Base-by-base conservation (phyloP, 75 land plant genomes). In the Cunninghamia lanceolata region DNA sequence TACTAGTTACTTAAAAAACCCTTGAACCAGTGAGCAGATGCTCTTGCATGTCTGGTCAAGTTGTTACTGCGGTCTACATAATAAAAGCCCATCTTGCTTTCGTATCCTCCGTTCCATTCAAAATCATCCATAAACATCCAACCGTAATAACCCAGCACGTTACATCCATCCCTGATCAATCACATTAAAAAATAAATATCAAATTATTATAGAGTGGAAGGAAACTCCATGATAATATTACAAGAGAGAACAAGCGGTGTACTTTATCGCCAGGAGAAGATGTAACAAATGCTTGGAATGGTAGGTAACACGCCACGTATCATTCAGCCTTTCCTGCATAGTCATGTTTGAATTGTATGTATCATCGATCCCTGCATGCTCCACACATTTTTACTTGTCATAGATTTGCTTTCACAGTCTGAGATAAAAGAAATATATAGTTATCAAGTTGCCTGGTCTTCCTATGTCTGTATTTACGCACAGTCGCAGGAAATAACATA, bases 91-190 rank as follows among this genome's bases (percentile, higher is more conserved):
- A 86, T 85, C 9, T 85, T 79, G 28, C 77, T 36, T 0, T 87
- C 75, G 73, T 85, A 88, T 11, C 91, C 91, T 50, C 81, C 89
- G 1, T 71, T 63, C 91, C 89, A 90, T 45, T 90, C 91, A 68
- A 80, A 90, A 74, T 85, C 70, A 79, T 88, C 91, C 83, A 88
- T 32, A 17, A 88, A 84, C 13, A 87, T 46, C 89, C 89, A 90
- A 0, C 36, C 63, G 50, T 85, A 86, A 68, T 85, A 90, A 3
- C 91, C 92, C n/a, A 85, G 39, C 45, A 91, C 88, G 68, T 89
- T 68, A 13, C 82, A 81, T 4, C 89, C 91, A 59, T 87, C 88
- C 35, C 84, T 46, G 32, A 2, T 7, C 30, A 21, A 19, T 38
- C 84, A 39, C 32, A 52, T 21, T 30, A 38, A 3, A 14, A 25